Conservation (phyloP, 2,329 filamentous ascomycete species). For the Penicillium palitans region DNA sequence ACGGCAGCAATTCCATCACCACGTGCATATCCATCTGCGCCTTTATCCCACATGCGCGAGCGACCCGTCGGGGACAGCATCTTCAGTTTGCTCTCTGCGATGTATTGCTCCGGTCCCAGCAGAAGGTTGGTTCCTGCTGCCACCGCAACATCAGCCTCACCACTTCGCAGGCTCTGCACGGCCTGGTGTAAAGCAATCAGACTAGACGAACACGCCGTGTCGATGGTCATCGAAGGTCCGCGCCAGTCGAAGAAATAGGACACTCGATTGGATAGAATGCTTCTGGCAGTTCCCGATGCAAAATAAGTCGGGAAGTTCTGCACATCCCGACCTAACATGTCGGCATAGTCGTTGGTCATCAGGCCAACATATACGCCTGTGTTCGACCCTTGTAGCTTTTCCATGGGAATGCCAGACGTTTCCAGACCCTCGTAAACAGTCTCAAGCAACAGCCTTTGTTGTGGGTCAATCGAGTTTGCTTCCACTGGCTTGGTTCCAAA, state of each 20-base stretch:
- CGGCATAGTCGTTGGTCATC: slow-evolving; percentile 32
- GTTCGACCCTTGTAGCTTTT: slow-evolving; percentile 27
- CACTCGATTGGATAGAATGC: slow-evolving; percentile 43
- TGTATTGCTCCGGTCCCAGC: slow-evolving; percentile 34
- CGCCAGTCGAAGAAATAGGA: slow-evolving; percentile 41
- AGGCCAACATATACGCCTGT: slow-evolving; percentile 29
- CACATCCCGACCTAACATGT: slow-evolving; percentile 24
- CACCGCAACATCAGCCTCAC: slow-evolving; percentile 29
- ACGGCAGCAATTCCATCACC: slow-evolving; percentile 55
- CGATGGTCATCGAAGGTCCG: slow-evolving; percentile 46
- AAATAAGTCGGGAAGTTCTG: slow-evolving; percentile 27
- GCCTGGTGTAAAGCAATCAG: slow-evolving; percentile 41
- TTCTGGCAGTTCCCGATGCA: slow-evolving; percentile 37
- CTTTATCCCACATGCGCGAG: slow-evolving; percentile 51
- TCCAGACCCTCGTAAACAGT: slow-evolving; percentile 30
- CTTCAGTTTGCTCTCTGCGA: slow-evolving; percentile 36
- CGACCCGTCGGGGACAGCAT: slow-evolving; percentile 55
- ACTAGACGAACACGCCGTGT: slow-evolving; percentile 50
- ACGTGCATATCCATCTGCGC: slow-evolving; percentile 53
- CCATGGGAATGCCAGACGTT: slow-evolving; percentile 25
- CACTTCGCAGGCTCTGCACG: slow-evolving; percentile 31
- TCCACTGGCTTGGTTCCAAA: slow-evolving; percentile 30
- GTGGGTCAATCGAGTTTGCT: slow-evolving; percentile 34
- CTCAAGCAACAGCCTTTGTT: slow-evolving; percentile 30
- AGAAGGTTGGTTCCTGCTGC: slow-evolving; percentile 31